Evolutionary conservation across 768 basidiomycete genomes (phyloP), one percentile per base, ranked within the genome.

Genomic region (Mycena alexandri): DNA sequence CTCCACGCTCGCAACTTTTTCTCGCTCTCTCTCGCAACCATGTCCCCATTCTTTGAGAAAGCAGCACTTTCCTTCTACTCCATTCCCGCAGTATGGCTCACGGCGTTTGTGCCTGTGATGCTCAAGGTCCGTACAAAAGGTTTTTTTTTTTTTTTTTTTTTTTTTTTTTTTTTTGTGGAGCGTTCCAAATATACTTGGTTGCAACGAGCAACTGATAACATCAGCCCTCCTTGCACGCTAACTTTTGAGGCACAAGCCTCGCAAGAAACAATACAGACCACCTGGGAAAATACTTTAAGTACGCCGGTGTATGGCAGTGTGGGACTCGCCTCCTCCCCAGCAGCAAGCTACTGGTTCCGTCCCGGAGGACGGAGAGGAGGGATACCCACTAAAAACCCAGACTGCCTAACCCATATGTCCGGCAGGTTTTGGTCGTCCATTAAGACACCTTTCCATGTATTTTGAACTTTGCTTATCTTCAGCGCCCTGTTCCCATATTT

Each of bases 1-100:
- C n/a, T n/a, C n/a, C n/a, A n/a, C n/a, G n/a, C n/a, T n/a, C n/a
- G n/a, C n/a, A n/a, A n/a, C n/a, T n/a, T n/a, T n/a, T n/a, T n/a
- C n/a, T n/a, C n/a, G n/a, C n/a, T n/a, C n/a, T n/a, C n/a, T n/a
- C n/a, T n/a, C n/a, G n/a, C n/a, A n/a, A n/a, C n/a, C n/a, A n/a
- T n/a, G n/a, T n/a, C n/a, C n/a, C n/a, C n/a, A n/a, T n/a, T n/a
- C n/a, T n/a, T n/a, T n/a, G n/a, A n/a, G n/a, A n/a, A n/a, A n/a
- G n/a, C n/a, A n/a, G n/a, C 76, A 33, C 69, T 77, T 19, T 77
- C 76, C 0, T 65, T 79, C 8, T 79, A 78, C 66, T 75, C 77
- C 19, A 77, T 79, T 41, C 78, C 78, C 5, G 57, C 62, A 5
- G 74, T 73, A 33, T 79, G 75, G 74, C 46, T 72, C 21, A 72